Conservation (phyloP, 129 eudicot genomes). For the Flaveria linearis region DNA sequence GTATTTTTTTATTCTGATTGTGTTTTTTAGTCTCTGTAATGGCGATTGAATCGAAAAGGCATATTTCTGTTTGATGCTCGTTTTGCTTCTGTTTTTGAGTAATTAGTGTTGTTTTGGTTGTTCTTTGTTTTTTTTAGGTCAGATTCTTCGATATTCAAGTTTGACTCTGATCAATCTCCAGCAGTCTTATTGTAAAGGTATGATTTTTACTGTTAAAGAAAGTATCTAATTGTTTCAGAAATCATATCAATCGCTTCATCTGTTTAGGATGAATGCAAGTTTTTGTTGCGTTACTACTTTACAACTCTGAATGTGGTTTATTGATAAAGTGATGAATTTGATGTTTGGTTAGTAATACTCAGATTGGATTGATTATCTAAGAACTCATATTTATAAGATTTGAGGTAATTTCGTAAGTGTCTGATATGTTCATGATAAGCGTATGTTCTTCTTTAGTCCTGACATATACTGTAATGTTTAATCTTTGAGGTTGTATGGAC, state of each 20-base stretch:
- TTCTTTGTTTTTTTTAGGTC: conserved; percentile 3
- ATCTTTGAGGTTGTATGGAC: conserved; percentile 6
- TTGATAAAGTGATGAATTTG: neutral
- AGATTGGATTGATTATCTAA: neutral
- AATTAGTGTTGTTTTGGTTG: neutral
- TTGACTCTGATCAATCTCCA: conserved; percentile 24
- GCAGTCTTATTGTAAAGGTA: conserved; percentile 40
- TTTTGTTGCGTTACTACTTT: neutral
- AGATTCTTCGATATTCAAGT: conserved; percentile 18
- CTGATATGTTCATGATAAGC: neutral
- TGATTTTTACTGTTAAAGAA: conserved; percentile 15
- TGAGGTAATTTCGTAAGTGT: neutral
- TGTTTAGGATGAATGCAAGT: too few relatives aligned
- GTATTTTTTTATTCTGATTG: conserved; percentile 15
- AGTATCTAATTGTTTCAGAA: neutral
- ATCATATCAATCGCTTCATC: neutral
- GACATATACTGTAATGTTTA: neutral
- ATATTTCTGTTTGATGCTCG: conserved; percentile 4
- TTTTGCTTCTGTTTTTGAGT: neutral
- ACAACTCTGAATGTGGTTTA: neutral
- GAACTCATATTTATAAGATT: neutral
- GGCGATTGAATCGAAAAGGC: conserved; percentile 3
- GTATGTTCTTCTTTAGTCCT: neutral
- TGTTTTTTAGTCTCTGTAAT: conserved; percentile 7
- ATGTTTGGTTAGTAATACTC: neutral